phyloP scores from a whole-genome alignment of 2,329 filamentous ascomycete species.

The Aspergillus flavus region DNA sequence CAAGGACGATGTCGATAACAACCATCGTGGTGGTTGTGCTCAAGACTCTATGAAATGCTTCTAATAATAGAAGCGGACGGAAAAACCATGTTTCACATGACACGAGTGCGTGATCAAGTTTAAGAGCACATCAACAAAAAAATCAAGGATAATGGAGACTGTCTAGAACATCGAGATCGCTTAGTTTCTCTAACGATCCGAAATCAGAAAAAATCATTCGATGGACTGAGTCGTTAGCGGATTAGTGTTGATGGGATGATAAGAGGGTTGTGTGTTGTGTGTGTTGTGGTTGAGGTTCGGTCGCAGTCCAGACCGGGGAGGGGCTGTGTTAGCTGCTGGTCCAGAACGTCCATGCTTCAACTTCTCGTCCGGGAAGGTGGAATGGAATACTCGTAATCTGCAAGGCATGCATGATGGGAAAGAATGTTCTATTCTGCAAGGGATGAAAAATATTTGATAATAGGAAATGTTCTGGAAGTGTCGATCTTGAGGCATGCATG shows the following conservation, averaged over 20 bases:
- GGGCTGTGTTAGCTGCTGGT: not conserved
- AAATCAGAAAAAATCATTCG: not conserved
- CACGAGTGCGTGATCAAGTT: not conserved
- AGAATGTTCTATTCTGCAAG: not conserved
- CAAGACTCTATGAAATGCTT: not conserved
- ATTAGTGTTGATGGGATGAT: not conserved
- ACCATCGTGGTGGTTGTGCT: not conserved
- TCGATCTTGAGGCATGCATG: not conserved
- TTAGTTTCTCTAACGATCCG: not conserved
- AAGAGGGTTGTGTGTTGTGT: not conserved
- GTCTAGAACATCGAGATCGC: not conserved
- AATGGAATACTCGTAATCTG: not conserved
- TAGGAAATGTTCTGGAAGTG: not conserved
- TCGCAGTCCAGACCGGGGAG: conserved; percentile 1
- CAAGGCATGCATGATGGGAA: conserved; percentile 9
- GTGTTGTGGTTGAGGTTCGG: not conserved
- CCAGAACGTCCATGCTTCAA: not conserved
- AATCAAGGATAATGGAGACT: not conserved
- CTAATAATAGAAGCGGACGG: not conserved
- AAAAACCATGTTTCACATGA: conserved; percentile 1
- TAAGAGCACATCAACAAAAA: not conserved
- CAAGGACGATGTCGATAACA: not conserved
- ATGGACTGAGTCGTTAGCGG: not conserved
- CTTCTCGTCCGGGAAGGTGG: not conserved
- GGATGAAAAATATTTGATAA: conserved; percentile 1